A percentile compares a stretch with the other conserved stretches of the same genome.
Conservation (phyloP, 2,329 filamentous ascomycete species). For the Stemphylium lycopersici region DNA sequence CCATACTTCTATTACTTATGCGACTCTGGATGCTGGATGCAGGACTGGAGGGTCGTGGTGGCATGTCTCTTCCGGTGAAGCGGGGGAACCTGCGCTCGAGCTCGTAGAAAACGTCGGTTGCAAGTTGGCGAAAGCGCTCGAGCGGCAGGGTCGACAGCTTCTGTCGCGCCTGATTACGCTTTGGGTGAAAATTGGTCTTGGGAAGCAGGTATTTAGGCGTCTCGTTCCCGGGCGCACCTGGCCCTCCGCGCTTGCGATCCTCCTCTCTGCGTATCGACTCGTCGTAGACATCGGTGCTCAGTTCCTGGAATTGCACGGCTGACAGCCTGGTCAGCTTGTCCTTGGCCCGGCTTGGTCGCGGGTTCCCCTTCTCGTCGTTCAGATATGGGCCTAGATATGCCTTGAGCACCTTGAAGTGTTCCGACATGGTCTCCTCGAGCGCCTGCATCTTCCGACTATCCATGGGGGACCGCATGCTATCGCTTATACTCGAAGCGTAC, state of each 20-base stretch:
- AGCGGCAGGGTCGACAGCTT: constrained; percentile 89
- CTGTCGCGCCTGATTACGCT: constrained; percentile 96
- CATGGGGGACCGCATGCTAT: constrained; percentile 53
- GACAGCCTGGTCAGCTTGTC: constrained; percentile 93
- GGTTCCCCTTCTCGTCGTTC: constrained; percentile 75
- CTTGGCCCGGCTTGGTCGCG: constrained; percentile 83
- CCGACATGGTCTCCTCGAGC: constrained; percentile 73
- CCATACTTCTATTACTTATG: constrained; percentile 59
- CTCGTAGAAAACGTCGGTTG: constrained; percentile 95
- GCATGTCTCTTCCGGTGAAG: constrained; percentile 73
- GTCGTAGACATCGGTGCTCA: constrained; percentile 97
- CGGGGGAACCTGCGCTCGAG: constrained; percentile 87
- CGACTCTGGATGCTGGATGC: constrained; percentile 63
- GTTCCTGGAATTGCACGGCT: constrained; percentile 91
- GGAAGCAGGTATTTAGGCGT: constrained; percentile 72
- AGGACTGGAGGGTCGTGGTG: constrained; percentile 69
- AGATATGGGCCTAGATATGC: constrained; percentile 73
- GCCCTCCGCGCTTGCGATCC: constrained; percentile 54
- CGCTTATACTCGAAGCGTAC: constrained; percentile 60
- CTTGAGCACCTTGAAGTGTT: constrained; percentile 83
- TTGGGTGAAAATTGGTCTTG: constrained; percentile 91
- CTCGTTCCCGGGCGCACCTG: constrained; percentile 54
- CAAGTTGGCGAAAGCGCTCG: constrained; percentile 86
- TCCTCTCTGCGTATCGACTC: constrained; percentile 88
- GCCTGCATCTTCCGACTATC: constrained; percentile 64